Evolutionary conservation across 371 early-diverging fungal genomes (phyloP).

Genomic region (Mortierella sp.): DNA sequence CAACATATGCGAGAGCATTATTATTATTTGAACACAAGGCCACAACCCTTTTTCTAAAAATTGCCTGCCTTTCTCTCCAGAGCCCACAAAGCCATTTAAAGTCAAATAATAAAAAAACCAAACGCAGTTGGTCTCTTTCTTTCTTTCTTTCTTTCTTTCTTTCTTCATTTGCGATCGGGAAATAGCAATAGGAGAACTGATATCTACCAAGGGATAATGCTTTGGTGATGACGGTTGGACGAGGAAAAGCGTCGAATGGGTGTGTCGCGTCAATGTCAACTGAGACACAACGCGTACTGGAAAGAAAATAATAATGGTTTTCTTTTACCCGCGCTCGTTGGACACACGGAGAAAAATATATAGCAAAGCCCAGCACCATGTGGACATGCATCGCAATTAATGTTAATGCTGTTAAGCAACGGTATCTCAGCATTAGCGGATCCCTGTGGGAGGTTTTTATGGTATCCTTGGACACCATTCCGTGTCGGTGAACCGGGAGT

Average conservation of each 20-base stretch:
- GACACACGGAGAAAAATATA: background rate
- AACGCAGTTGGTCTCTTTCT: background rate
- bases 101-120: background rate
- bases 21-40: background rate
- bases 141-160: background rate
- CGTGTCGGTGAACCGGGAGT: background rate
- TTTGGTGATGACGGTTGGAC: background rate
- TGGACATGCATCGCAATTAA: background rate
- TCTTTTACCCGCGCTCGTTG: background rate
- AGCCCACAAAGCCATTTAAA: slow-evolving; percentile 7
- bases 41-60: slow-evolving; percentile 7
- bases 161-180: background rate
- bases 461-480: background rate
- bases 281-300: background rate
- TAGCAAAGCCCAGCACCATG: slow-evolving; percentile 5
- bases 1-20: background rate
- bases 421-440: background rate
- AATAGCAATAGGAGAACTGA: background rate
- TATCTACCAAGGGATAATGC: background rate
- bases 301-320: background rate
- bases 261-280: background rate
- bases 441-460: background rate
- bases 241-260: background rate
- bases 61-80: background rate
- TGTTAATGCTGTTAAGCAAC: background rate